Percentiles rank a stretch among this genome's conserved stretches.
phyloP scores from a whole-genome alignment of 768 basidiomycete species.

The Gloeostereum incarnatum region DNA sequence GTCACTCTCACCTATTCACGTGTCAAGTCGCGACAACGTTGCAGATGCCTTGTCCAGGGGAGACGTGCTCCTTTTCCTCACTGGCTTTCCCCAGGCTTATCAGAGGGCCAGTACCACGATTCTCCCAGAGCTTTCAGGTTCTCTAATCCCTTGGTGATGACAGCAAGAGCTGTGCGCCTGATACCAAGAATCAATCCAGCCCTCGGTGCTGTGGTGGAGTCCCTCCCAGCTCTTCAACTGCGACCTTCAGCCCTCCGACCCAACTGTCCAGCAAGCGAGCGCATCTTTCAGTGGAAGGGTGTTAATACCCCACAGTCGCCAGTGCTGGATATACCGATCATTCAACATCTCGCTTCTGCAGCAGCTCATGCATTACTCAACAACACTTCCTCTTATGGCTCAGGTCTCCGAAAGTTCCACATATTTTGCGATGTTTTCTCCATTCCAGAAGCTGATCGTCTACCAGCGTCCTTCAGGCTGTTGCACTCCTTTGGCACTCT shows the following conservation, averaged over 20 bases:
- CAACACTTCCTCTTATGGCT: slow-evolving; percentile 8
- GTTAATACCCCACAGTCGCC: slow-evolving; percentile 16
- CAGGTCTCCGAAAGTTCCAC: slow-evolving; percentile 20
- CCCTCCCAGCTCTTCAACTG: slow-evolving; percentile 2
- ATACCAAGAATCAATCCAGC: not conserved
- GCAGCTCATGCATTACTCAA: slow-evolving; percentile 15
- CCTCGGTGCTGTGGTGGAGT: not conserved
- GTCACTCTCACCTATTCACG: slow-evolving; percentile 10
- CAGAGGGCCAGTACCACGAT: slow-evolving; percentile 2
- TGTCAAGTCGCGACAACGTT: slow-evolving; percentile 16
- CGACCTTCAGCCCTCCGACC: slow-evolving; percentile 14
- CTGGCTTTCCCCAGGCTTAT: slow-evolving; percentile 10
- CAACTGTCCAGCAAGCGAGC: slow-evolving; percentile 12
- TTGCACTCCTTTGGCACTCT: slow-evolving; percentile 24
- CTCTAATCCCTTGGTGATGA: slow-evolving; percentile 10
- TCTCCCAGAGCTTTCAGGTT: slow-evolving; percentile 10
- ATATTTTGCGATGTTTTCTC: slow-evolving; percentile 21
- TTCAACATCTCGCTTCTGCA: slow-evolving; percentile 7
- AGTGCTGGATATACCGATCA: slow-evolving; percentile 12
- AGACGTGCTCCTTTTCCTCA: slow-evolving; percentile 12
- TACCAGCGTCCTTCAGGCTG: slow-evolving; percentile 17
- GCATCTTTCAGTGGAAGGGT: slow-evolving; percentile 22
- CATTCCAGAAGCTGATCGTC: slow-evolving; percentile 14
- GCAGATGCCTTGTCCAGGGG: slow-evolving; percentile 22
- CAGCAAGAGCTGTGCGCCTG: not conserved